Percentiles rank a stretch among this genome's conserved stretches.
Conservation (phyloP, 441 rosid genomes). For the Hura crepitans region DNA sequence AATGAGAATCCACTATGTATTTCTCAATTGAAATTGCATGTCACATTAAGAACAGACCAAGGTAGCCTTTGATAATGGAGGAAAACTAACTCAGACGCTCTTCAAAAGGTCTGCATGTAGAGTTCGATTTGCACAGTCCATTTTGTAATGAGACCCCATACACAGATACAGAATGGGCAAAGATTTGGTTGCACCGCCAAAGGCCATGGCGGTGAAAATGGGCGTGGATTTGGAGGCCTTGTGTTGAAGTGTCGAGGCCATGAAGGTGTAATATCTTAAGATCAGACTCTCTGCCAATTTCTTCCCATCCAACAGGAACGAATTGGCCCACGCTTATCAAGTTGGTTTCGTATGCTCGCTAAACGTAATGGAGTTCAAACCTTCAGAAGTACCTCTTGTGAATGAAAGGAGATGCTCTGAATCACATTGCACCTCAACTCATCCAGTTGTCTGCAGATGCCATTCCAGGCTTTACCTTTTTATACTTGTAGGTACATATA, state of each 20-base stretch:
- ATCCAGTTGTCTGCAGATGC: no score
- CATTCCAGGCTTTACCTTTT: no score
- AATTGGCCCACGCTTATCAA: no score
- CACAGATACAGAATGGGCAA: conserved; percentile 65
- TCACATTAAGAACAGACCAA: neutral
- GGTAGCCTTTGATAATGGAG: conserved; percentile 30
- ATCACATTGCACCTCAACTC: no score
- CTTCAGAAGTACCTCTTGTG: no score
- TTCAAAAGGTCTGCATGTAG: conserved; percentile 46
- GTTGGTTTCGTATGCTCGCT: no score
- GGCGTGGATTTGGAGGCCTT: conserved; percentile 63
- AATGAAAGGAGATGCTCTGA: no score
- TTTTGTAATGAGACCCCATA: conserved; percentile 53
- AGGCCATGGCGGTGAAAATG: conserved; percentile 68
- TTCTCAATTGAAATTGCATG: neutral
- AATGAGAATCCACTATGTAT: neutral
- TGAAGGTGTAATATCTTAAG: conserved; percentile 66
- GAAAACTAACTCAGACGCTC: conserved; percentile 47
- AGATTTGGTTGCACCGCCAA: conserved; percentile 52
- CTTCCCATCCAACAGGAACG: neutral
- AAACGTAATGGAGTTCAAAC: no score
- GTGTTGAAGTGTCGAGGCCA: conserved; percentile 49
- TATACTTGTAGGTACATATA: no score
- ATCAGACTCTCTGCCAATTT: conserved; percentile 38
- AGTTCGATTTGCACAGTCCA: conserved; percentile 49